Conservation (phyloP, 208 protist species). For the Ichthyophonus hoferi region DNA sequence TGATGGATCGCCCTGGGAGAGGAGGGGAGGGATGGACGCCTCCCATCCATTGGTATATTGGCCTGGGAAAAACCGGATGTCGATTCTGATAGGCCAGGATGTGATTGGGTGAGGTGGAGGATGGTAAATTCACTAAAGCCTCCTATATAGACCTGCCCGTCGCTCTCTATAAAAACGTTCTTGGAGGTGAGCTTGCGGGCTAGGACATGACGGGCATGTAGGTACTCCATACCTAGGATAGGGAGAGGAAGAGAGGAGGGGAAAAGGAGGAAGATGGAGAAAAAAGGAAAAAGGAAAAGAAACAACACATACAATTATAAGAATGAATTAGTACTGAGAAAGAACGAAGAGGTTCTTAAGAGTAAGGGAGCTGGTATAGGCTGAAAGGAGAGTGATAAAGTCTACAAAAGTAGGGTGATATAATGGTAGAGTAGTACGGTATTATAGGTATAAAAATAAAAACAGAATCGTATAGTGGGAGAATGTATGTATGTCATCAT, state of each 20-base stretch:
- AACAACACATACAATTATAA: too few relatives aligned
- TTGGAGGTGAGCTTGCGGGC: not conserved
- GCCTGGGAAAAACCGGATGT: not conserved
- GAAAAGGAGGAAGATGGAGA: too few relatives aligned
- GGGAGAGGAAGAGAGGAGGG: not conserved
- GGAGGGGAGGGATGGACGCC: not conserved
- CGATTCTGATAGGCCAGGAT: not conserved
- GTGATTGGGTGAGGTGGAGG: not conserved
- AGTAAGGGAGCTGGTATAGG: too few relatives aligned
- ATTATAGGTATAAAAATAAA: too few relatives aligned
- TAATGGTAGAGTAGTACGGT: too few relatives aligned
- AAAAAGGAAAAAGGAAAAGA: too few relatives aligned
- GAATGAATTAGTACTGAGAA: too few relatives aligned
- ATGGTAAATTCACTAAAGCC: not conserved
- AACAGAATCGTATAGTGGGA: too few relatives aligned
- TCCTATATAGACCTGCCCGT: not conserved
- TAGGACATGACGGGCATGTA: constrained; percentile 17
- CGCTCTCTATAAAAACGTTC: constrained; percentile 13
- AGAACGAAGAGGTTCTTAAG: too few relatives aligned
- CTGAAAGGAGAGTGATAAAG: too few relatives aligned
- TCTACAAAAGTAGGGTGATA: too few relatives aligned
- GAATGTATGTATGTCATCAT: too few relatives aligned
- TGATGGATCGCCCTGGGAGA: not conserved
- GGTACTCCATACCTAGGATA: constrained; percentile 31
- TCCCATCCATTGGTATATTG: not conserved